Conservation (phyloP, 2,329 filamentous ascomycete species). For the Chaetomiaceae sp. region DNA sequence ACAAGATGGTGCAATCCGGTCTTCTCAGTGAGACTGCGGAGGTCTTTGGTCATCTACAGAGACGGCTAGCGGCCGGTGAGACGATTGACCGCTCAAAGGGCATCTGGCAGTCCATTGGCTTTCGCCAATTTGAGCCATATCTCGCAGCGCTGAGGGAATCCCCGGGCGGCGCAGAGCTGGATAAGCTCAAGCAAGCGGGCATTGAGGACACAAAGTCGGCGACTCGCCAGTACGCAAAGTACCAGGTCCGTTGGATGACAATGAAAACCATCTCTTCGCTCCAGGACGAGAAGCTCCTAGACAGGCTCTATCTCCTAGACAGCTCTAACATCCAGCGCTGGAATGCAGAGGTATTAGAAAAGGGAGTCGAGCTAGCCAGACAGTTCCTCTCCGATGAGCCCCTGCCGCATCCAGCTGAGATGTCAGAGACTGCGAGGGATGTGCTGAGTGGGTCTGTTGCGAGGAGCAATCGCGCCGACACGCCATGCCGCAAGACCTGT, state of each 20-base stretch:
- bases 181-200: conserved; percentile 52
- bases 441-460: conserved; percentile 50
- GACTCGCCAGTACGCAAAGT: conserved; percentile 81
- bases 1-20: conserved; percentile 68
- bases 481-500: conserved; percentile 59
- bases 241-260: conserved; percentile 82
- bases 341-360: conserved; percentile 57
- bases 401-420: conserved; percentile 47
- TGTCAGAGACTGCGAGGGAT: conserved; percentile 47
- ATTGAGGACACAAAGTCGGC: conserved; percentile 75
- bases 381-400: conserved; percentile 57
- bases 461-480: conserved; percentile 49
- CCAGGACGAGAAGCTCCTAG: conserved; percentile 48
- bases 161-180: conserved; percentile 39
- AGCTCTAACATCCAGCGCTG: conserved; percentile 66
- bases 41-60: conserved; percentile 40
- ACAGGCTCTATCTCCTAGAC: conserved; percentile 73
- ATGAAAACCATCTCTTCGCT: conserved; percentile 73
- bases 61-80: conserved; percentile 40
- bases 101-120: conserved; percentile 96
- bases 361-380: conserved; percentile 58
- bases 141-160: conserved; percentile 43
- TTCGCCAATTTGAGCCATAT: conserved; percentile 82
- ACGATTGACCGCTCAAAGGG: conserved; percentile 69
- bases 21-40: conserved; percentile 47